Conservation (phyloP, 495 filamentous ascomycete genomes). For the Pseudotulostoma volvatum region DNA sequence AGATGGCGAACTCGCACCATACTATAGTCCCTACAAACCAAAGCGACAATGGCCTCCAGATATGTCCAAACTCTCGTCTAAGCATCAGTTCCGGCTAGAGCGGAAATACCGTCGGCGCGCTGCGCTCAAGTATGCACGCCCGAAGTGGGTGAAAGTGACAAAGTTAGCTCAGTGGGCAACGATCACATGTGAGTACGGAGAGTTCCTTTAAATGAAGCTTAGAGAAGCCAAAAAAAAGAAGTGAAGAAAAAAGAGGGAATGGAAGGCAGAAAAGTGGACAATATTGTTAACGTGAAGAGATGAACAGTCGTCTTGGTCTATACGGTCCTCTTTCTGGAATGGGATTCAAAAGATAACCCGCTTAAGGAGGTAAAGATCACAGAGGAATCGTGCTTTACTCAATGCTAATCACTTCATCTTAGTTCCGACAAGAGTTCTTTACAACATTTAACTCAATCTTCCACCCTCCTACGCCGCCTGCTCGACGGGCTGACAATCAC, state of each 20-base stretch:
- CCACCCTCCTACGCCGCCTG: constrained; percentile 20
- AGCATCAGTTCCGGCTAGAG: constrained; percentile 77
- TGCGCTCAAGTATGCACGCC: constrained; percentile 55
- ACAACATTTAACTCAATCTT: constrained; percentile 18
- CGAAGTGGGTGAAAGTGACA: constrained; percentile 55
- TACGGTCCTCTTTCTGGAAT: constrained; percentile 63
- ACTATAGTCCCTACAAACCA: constrained; percentile 51
- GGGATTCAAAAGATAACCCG: constrained; percentile 39
- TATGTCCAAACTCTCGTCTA: constrained; percentile 59
- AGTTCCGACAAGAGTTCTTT: constrained; percentile 27
- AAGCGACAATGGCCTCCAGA: constrained; percentile 88
- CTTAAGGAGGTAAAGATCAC: constrained; percentile 34
- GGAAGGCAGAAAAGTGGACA: too few relatives aligned
- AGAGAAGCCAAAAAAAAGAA: too few relatives aligned
- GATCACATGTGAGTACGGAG: constrained; percentile 39
- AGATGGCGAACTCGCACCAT: neutral
- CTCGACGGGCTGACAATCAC: constrained; percentile 9
- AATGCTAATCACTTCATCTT: neutral
- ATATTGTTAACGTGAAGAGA: constrained; percentile 4
- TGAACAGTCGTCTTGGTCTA: constrained; percentile 51
- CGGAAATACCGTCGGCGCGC: constrained; percentile 32
- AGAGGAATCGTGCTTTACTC: neutral
- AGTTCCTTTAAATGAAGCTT: neutral
- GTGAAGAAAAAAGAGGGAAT: too few relatives aligned
- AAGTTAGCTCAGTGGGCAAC: constrained; percentile 52